A percentile compares a stretch with the other conserved stretches of the same genome.
These are phyloP conservation scores for Jackrogersella multiformis DNA, from an alignment of 495 filamentous ascomycete genomes.

Conservation along the genomic window DNA sequence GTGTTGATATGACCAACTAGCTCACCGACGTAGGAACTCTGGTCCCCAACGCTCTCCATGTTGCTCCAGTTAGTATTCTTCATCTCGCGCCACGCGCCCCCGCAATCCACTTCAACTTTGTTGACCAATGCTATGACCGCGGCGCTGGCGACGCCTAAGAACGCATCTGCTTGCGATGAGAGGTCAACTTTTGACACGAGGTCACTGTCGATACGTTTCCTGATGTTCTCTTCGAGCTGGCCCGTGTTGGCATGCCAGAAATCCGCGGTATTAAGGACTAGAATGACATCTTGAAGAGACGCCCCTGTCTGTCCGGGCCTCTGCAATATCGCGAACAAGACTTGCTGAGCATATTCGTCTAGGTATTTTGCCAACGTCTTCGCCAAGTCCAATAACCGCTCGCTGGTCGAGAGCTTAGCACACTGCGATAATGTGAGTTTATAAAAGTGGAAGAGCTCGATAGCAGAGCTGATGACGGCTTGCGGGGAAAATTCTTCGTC, in stretches of 20 bases:
- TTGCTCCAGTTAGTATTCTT: slow-evolving; percentile 94
- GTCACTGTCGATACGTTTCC: slow-evolving; percentile 81
- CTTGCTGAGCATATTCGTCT: slow-evolving; percentile 94
- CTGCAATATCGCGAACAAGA: slow-evolving; percentile 81
- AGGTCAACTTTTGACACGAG: slow-evolving; percentile 81
- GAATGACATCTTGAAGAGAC: slow-evolving; percentile 77
- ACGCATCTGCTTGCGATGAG: slow-evolving; percentile 90
- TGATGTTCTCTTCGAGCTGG: slow-evolving; percentile 94
- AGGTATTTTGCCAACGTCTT: slow-evolving; percentile 90
- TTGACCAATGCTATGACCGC: slow-evolving; percentile 85
- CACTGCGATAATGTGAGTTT: slow-evolving; percentile 90
- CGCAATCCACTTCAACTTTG: slow-evolving; percentile 81
- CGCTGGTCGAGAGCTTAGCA: slow-evolving; percentile 91
- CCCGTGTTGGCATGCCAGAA: slow-evolving; percentile 95
- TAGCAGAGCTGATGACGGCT: slow-evolving; percentile 90
- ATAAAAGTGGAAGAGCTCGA: slow-evolving; percentile 97
- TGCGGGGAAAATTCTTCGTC: slow-evolving; percentile 95
- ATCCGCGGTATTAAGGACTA: slow-evolving; percentile 95
- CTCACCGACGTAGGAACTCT: slow-evolving; percentile 89
- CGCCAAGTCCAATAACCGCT: slow-evolving; percentile 84
- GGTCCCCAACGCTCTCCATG: slow-evolving; percentile 93
- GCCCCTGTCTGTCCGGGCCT: slow-evolving; percentile 66
- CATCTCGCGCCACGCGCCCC: slow-evolving; percentile 96
- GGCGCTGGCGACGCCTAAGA: slow-evolving; percentile 92
- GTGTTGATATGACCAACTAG: slow-evolving; percentile 75